phyloP scores from a whole-genome alignment of 352 stramenopile species.

The Globisporangium sylvaticum region DNA sequence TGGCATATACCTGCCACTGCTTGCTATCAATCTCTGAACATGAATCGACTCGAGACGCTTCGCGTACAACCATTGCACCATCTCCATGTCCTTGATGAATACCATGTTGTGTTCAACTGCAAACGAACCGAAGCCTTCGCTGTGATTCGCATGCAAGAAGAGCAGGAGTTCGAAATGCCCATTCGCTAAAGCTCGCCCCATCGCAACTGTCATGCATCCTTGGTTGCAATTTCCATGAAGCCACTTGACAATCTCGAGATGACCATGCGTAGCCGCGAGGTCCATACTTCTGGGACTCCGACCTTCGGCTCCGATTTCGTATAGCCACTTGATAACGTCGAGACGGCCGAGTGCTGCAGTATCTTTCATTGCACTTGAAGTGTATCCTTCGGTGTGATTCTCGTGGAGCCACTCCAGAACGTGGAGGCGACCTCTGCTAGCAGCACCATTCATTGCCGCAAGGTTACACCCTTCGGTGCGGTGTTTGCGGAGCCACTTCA shows the following conservation, averaged over 20 bases:
- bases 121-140: too few relatives aligned
- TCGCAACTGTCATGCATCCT: background rate
- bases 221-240: background rate
- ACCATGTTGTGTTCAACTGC: too few relatives aligned
- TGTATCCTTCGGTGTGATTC: background rate
- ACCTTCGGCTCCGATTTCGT: background rate
- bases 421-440: background rate
- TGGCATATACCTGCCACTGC: too few relatives aligned
- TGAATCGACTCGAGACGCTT: too few relatives aligned
- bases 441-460: background rate
- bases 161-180: background rate
- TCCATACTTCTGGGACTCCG: slow-evolving; percentile 5
- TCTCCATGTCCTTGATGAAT: too few relatives aligned
- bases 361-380: background rate
- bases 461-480: background rate
- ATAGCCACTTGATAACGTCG: background rate
- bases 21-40: too few relatives aligned
- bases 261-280: background rate
- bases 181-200: background rate
- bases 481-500: background rate
- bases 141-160: background rate
- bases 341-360: too few relatives aligned
- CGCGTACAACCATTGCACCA: too few relatives aligned
- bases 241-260: slow-evolving; percentile 1
- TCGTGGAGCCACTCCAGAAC: slow-evolving; percentile 12